Conservation (phyloP, 768 basidiomycete species). For the Pleurotus giganteus region DNA sequence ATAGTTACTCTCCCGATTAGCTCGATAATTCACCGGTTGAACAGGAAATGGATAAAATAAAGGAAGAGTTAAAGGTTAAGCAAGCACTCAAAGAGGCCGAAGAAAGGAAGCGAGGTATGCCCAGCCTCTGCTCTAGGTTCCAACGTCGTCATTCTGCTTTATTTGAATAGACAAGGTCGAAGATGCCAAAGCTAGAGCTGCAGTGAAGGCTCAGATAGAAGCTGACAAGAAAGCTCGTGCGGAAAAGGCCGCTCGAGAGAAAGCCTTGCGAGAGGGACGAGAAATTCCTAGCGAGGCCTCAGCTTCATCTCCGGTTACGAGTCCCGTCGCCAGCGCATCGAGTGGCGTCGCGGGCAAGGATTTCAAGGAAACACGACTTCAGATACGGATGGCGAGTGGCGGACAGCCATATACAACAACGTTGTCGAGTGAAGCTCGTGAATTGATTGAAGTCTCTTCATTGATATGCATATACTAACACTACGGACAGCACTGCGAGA, state of each 20-base stretch:
- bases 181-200: conserved; percentile 82
- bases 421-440: conserved; percentile 75
- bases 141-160: neutral
- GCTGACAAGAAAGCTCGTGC: conserved; percentile 89
- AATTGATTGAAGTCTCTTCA: too few relatives aligned
- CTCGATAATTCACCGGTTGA: neutral
- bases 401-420: conserved; percentile 81
- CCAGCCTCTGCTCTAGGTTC: neutral
- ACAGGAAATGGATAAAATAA: conserved; percentile 69
- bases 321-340: conserved; percentile 33
- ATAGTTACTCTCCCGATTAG: neutral
- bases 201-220: conserved; percentile 92
- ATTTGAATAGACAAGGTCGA: conserved; percentile 74
- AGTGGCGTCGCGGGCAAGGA: conserved; percentile 62
- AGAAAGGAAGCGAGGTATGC: conserved; percentile 71
- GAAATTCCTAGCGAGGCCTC: conserved; percentile 24
- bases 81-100: conserved; percentile 84
- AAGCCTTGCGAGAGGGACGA: conserved; percentile 83
- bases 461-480: neutral
- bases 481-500: conserved; percentile 62
- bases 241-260: conserved; percentile 86
- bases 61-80: conserved; percentile 76
- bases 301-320: conserved; percentile 28
- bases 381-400: conserved; percentile 83
- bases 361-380: conserved; percentile 84